Evolutionary conservation across 345 rosid genomes (phyloP).

Genomic region (Bruguiera parviflora): DNA sequence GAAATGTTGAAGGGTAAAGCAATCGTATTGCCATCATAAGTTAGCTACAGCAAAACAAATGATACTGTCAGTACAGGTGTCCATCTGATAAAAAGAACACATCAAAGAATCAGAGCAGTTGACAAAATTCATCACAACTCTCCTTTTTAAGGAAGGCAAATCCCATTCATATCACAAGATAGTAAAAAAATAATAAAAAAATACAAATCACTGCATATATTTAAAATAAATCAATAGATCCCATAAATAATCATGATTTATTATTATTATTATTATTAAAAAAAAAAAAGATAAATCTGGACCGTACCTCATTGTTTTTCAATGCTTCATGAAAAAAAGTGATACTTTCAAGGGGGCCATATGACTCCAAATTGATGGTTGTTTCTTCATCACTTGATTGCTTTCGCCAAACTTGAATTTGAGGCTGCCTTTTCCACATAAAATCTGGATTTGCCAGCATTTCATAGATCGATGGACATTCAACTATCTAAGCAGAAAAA

Average conservation of each 20-base stretch:
- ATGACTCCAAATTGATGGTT: constrained; percentile 54
- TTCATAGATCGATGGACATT: constrained; percentile 88
- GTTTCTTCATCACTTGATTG: constrained; percentile 37
- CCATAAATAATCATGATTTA: neutral
- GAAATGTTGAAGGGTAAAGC: constrained; percentile 69
- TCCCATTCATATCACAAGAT: no score
- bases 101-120: neutral
- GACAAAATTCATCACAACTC: neutral
- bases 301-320: constrained; percentile 65
- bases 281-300: neutral
- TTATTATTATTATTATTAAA: no score
- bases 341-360: constrained; percentile 47
- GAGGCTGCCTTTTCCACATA: constrained; percentile 60
- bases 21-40: constrained; percentile 54
- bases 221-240: neutral
- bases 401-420: constrained; percentile 72
- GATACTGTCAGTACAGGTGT: constrained; percentile 1
- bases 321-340: constrained; percentile 63
- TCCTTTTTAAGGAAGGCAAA: no score
- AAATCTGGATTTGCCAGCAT: constrained; percentile 85
- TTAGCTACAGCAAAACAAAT: constrained; percentile 42
- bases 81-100: neutral
- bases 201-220: neutral
- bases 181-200: no score
- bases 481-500: constrained; percentile 52